Base-by-base conservation (phyloP, 257 asterid species). In the Cynanchum wilfordii region DNA sequence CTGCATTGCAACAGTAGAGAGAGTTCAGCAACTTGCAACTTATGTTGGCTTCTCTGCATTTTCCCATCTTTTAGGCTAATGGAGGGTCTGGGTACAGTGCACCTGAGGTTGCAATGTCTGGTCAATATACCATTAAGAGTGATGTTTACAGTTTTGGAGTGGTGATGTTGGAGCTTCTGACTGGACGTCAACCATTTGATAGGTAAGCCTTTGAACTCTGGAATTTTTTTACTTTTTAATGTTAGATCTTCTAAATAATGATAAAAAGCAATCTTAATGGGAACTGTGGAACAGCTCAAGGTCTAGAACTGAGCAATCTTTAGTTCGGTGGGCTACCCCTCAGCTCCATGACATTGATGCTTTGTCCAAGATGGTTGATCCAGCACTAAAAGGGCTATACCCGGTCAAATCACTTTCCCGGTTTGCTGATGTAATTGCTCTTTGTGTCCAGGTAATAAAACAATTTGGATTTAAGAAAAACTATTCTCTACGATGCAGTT, bases 321-420 rank as follows among this genome's bases (percentile, higher is more conserved):
- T 94, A 79, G 99, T 94, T 68, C 89, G 96, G 44, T 94, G 99
- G 99, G 98, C 97, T 0, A 87, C 98, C 20, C 99, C 99, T 50
- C 97, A 91, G 83, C 95, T 94, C 83, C 99, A 94, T 60, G 97
- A 94, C 73, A 91, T 94, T 19, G 99, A 94, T 55, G 97, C 99
- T 49, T 85, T 94, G 69, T 66, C 92, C 22, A 94, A 91, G 86
- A 94, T 94, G 99, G 99, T 92, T 30, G 99, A 94, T 78, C 98
- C 98, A 11, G 91, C 93, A 70, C 96, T 94, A 27, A 84, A 92
- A 70, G 96, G 99, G 63, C 91, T 94, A 47, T 94, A 89, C 40
- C 99, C 99, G 0, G 89, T 88, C 66, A 94, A 91, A 79, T 89
- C 99, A 27, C 91, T 94, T 73, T 94, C 99, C 24, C 95, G 97